Evolutionary conservation across 139 green algal species (phyloP), one percentile per base, ranked within the genome.

Genomic region (Chlorella sp.): DNA sequence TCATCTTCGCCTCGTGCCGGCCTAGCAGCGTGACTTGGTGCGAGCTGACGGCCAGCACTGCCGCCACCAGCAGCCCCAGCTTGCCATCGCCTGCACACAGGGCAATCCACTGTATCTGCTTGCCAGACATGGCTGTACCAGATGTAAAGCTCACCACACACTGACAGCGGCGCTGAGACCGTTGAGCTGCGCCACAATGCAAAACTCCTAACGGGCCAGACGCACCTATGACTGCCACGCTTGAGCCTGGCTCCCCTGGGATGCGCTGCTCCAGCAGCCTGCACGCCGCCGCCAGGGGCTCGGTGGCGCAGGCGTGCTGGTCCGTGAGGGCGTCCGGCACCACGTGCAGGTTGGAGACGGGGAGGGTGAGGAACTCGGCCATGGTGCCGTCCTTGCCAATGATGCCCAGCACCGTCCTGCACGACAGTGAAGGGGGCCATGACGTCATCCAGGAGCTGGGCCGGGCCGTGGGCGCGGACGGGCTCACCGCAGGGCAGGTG

Each of bases 241-340:
- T 59, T 23, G 50, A 70, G 20, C 27, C 66, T 22, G 22, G 6
- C 17, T 63, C 42, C 29, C 66, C 49, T 29, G 49, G 49, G 32
- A 31, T 32, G 10, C 5, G 49, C 77, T 95, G 90, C 75, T 95
- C 90, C 10, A 85, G 67, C 26, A 93, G 85, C 2, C 88, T 69
- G 60, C 81, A 88, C 0, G 90, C 90, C 1, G 90, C 90, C 10
- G 90, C 90, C 42, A 95, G 77, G 0, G 90, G 90, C 74, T 95
- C 90, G 60, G 77, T 72, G 70, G 92, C 94, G 4, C 55, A 71
- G 2, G 90, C 90, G 62, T 89, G 74, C 20, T 71, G 33, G 67
- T 90, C 83, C 5, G 60, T 76, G n/a, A 95, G 5, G 1, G 35
- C 32, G 0, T 86, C 77, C 10, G 86, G 88, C 20, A 95, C 86